A percentile compares a stretch with the other conserved stretches of the same genome.
phyloP scores from a whole-genome alignment of 352 stramenopile genomes.

The Globisporangium barbulae region DNA sequence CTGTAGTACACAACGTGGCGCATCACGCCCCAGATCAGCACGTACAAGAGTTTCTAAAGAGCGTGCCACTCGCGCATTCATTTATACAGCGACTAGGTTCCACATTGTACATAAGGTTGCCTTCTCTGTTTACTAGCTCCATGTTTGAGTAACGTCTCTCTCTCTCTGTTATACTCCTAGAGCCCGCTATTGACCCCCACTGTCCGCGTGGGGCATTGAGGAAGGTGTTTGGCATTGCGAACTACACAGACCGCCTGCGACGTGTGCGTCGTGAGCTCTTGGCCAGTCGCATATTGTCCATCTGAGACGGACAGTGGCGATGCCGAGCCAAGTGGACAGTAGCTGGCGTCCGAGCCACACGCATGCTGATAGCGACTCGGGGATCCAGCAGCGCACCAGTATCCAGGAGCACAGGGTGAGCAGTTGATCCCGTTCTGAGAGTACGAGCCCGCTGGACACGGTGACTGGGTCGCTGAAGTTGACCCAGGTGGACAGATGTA shows the following conservation, averaged over 20 bases:
- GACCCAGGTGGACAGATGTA: slow-evolving; percentile 50
- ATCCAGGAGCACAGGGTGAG: slow-evolving; percentile 47
- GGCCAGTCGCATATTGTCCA: slow-evolving; percentile 42
- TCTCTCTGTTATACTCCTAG: slow-evolving; percentile 13
- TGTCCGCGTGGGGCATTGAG: slow-evolving; percentile 57
- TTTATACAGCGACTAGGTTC: neutral
- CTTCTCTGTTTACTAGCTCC: neutral
- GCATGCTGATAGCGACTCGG: slow-evolving; percentile 43
- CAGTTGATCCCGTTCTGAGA: slow-evolving; percentile 54
- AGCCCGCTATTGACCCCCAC: slow-evolving; percentile 34
- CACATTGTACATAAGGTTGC: neutral
- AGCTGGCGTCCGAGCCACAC: slow-evolving; percentile 40
- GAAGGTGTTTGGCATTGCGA: slow-evolving; percentile 41
- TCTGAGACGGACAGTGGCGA: slow-evolving; percentile 22
- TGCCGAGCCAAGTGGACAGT: slow-evolving; percentile 55
- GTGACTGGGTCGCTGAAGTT: slow-evolving; percentile 32
- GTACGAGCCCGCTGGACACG: slow-evolving; percentile 57
- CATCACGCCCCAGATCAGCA: slow-evolving; percentile 55
- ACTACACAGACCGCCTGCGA: slow-evolving; percentile 34
- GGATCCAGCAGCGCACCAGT: slow-evolving; percentile 47
- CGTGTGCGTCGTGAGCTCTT: slow-evolving; percentile 37
- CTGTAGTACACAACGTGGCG: slow-evolving; percentile 76
- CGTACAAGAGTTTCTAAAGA: slow-evolving; percentile 80
- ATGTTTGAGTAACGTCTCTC: neutral
- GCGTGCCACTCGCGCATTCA: neutral